phyloP scores from a whole-genome alignment of 2,329 filamentous ascomycete genomes.

The Trichoderma polysporum region DNA sequence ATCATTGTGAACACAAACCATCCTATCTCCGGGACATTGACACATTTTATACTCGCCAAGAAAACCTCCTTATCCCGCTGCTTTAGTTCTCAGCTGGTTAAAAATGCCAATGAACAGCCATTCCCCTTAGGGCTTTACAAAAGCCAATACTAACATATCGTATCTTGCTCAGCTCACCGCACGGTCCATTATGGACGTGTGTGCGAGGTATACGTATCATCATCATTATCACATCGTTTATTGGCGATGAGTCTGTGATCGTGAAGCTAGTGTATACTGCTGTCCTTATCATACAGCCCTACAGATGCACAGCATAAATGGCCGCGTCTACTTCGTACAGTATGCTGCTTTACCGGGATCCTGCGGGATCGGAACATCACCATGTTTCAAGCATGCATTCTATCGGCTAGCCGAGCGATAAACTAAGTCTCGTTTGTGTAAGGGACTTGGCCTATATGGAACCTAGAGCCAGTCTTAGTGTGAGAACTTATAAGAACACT shows the following conservation, averaged over 20 bases:
- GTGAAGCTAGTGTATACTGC: background rate
- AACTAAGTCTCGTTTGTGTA: background rate
- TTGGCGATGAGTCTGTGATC: background rate
- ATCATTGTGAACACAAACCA: background rate
- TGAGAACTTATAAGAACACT: background rate
- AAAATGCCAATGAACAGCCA: background rate
- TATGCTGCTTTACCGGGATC: constrained; percentile 2
- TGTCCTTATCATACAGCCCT: background rate
- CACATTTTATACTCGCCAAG: constrained; percentile 4
- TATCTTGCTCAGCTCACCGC: background rate
- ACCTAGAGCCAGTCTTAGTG: background rate
- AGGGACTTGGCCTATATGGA: background rate
- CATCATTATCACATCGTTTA: background rate
- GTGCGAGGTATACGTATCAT: background rate
- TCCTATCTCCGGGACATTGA: background rate
- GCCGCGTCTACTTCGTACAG: background rate
- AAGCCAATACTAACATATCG: constrained; percentile 1
- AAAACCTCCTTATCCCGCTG: background rate
- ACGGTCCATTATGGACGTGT: background rate
- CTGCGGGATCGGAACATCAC: constrained; percentile 4
- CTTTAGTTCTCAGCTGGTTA: background rate
- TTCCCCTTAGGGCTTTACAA: background rate
- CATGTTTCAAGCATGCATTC: background rate
- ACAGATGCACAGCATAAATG: constrained; percentile 9
- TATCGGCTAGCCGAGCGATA: background rate